A percentile compares a stretch with the other conserved stretches of the same genome.
phyloP scores from a whole-genome alignment of 148 eudicot species.

The Silene conica region DNA sequence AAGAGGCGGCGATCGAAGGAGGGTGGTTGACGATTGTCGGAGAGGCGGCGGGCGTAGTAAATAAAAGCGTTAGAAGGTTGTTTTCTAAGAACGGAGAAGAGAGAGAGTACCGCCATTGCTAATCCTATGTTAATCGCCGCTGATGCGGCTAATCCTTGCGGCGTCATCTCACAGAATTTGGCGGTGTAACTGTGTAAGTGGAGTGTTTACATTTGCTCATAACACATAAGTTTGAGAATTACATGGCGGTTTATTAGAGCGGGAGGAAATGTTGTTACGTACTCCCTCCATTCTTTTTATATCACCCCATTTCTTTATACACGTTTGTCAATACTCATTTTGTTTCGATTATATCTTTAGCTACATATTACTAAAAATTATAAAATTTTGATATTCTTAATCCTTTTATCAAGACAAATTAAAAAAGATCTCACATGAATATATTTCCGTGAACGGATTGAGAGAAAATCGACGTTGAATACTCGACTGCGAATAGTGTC shows the following conservation, averaged over 20 bases:
- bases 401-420: too few species aligned
- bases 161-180: conserved; percentile 34
- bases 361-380: too few species aligned
- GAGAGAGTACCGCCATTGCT: conserved; percentile 51
- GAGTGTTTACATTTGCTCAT: conserved; percentile 5
- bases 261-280: background rate
- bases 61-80: conserved; percentile 64
- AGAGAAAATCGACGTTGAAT: too few species aligned
- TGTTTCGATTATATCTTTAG: too few species aligned
- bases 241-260: conserved; percentile 17
- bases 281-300: too few species aligned
- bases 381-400: too few species aligned
- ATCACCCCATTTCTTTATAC: too few species aligned
- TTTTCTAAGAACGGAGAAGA: conserved; percentile 65
- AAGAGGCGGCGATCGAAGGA: conserved; percentile 38
- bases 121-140: conserved; percentile 77
- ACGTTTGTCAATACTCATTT: too few species aligned
- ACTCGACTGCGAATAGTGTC: too few species aligned
- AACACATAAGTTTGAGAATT: background rate
- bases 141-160: conserved; percentile 56
- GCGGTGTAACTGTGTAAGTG: background rate
- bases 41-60: conserved; percentile 77
- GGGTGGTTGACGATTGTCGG: conserved; percentile 23
- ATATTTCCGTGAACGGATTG: too few species aligned
- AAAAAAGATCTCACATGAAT: too few species aligned